Evolutionary conservation across 2,329 filamentous ascomycete species (phyloP), one percentile per base, ranked within the genome.

Genomic region (Xylaria sp.): DNA sequence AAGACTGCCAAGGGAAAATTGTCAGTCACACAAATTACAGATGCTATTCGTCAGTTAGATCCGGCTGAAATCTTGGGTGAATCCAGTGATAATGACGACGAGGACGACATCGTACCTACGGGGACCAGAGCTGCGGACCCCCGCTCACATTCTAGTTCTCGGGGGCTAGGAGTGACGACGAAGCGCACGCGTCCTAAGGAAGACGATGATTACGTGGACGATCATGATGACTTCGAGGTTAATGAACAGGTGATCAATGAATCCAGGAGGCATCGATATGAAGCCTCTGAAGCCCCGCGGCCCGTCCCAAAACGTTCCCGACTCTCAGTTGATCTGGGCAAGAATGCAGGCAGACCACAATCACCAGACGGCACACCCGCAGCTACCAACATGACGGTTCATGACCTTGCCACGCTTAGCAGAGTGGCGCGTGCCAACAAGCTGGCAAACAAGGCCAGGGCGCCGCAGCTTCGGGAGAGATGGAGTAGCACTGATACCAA

Each of bases 401-500:
- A 47, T 37, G 67, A 72, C 35, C 54, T 71, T 45, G 37, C 52
- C 14, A 53, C 43, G 15, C 60, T 72, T 3, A 72, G 66, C 40
- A 67, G 70, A 52, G 58, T 43, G 7, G 71, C 67, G 21, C 65
- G 57, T 17, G 59, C 57, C 19, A 68, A 61, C 49, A 64, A 64
- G 51, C 69, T 65, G 8, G 50, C 56, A 14, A 64, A 43, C 28
- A 61, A 50, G 28, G 21, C 25, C 2, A 70, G 52, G 37, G 63
- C 61, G 8, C 65, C 58, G 11, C 78, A 79, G 68, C 59, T 63
- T 43, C 75, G 76, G 51, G 69, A 67, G 46, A 68, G 71, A 7
- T 86, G 84, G 84, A 77, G 77, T 28, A 68, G 75, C 9, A 57
- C 70, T 7, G 84, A 86, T 66, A 74, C 74, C 4, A 42, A 69